Evolutionary conservation across 352 stramenopile genomes (phyloP).

Genomic region (Blastocystis sp.): DNA sequence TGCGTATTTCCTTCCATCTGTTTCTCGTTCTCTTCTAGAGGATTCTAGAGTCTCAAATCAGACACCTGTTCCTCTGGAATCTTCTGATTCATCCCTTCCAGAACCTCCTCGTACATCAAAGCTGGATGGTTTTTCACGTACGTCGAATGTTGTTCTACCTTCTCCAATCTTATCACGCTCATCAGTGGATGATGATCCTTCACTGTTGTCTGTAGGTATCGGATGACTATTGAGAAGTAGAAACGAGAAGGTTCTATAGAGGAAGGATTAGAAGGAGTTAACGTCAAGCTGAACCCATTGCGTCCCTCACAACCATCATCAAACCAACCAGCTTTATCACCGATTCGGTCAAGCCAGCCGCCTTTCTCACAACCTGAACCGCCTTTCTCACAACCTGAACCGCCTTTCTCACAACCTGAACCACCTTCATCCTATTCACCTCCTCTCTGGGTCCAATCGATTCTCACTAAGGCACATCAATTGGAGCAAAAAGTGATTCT

Average conservation of each 20-base stretch:
- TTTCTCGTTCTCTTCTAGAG: not conserved
- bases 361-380: no score
- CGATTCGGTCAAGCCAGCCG: no score
- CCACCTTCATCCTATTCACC: not conserved
- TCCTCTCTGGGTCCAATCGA: not conserved
- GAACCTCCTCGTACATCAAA: not conserved
- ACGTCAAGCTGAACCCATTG: not conserved
- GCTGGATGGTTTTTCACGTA: not conserved
- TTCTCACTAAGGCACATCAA: not conserved
- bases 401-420: no score
- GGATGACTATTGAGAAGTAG: not conserved
- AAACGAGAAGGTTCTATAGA: not conserved
- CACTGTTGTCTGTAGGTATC: not conserved
- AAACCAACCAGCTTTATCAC: no score
- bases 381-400: no score
- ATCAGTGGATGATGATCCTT: not conserved
- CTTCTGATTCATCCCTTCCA: not conserved
- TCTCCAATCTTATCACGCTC: not conserved
- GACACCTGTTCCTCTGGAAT: not conserved
- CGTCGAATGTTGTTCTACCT: not conserved
- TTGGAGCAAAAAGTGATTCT: not conserved
- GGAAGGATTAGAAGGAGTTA: not conserved
- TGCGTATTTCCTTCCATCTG: conserved; percentile 1
- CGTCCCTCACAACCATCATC: no score
- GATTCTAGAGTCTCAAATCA: not conserved